Base-by-base conservation (phyloP, 148 eudicot genomes). In the Persicaria maculosa region DNA sequence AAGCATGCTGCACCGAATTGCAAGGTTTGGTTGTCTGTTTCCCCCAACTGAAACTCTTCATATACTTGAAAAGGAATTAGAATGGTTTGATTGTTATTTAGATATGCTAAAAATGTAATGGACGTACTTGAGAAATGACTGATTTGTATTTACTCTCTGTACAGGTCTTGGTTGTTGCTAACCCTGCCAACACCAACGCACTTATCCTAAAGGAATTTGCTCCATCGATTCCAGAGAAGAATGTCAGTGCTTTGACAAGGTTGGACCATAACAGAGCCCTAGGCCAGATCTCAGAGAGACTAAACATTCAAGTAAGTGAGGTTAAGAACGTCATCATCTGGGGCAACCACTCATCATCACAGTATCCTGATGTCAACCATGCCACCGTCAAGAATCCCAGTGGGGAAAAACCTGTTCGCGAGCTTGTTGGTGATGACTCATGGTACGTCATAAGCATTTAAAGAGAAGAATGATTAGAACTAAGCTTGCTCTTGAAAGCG, bases 161-260 rank as follows among this genome's bases (percentile, higher is more conserved):
- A 72, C 74, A 95, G 98, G 98, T 95, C 75, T 81, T 95, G 96
- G 98, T 95, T 76, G 97, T 95, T 84, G 98, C 98, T 67, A 95
- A 95, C 81, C 98, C 98, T 46, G 98, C 98, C 82, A 95, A 95
- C 86, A 95, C 98, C 83, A 95, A 95, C 65, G 98, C 98, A 15
- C 85, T 95, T 86, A 92, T 95, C 82, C 82, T 95, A 61, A 95
- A 95, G 87, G 98, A 95, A 78, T 95, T 87, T 77, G 98, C 98
- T 6, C 98, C 98, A 77, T 95, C 98, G 44, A 92, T 95, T 76
- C 97, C 98, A 0, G 97, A 86, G 81, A 92, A 90, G 83, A 95
- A 95, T 83, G 85, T 95, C 19, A 82, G 91, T 72, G 90, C 96
- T 79, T 74, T 95, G 80, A 95, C 98, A 64, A 88, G 98, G 86